phyloP scores from a whole-genome alignment of 768 basidiomycete species.

The Leucogyrophana mollusca region DNA sequence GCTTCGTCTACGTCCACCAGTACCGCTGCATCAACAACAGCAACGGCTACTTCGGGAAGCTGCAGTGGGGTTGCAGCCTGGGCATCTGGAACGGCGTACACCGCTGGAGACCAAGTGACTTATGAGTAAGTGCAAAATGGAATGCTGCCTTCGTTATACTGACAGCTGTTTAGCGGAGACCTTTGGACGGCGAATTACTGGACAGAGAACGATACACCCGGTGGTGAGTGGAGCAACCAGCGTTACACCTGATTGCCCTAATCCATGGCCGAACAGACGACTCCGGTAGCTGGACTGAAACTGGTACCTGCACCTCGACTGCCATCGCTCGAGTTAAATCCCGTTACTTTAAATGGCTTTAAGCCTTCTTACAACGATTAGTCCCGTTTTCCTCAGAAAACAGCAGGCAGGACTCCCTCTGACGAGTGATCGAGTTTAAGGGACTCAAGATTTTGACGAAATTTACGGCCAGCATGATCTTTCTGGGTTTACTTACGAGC shows the following conservation, averaged over 20 bases:
- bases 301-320: slow-evolving; percentile 45
- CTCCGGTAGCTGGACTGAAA: slow-evolving; percentile 54
- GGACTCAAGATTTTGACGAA: no score
- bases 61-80: slow-evolving; percentile 54
- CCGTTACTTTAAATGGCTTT: no score
- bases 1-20: slow-evolving; percentile 12
- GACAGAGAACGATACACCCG: slow-evolving; percentile 55
- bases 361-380: no score
- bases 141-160: slow-evolving; percentile 1
- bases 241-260: slow-evolving; percentile 1
- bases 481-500: no score
- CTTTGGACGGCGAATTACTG: slow-evolving; percentile 61
- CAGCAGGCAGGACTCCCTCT: no score
- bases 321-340: slow-evolving; percentile 2
- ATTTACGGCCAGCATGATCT: no score
- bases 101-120: slow-evolving; percentile 49
- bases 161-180: slow-evolving; percentile 24
- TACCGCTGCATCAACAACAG: slow-evolving; percentile 12
- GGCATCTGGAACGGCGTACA: slow-evolving; percentile 46
- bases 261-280: slow-evolving; percentile 31
- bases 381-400: no score
- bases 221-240: slow-evolving; percentile 24
- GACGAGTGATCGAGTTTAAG: no score
- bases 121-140: slow-evolving; percentile 41
- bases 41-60: slow-evolving; percentile 25